phyloP scores from a whole-genome alignment of 352 stramenopile species.

The Globisporangium acanthophoron region DNA sequence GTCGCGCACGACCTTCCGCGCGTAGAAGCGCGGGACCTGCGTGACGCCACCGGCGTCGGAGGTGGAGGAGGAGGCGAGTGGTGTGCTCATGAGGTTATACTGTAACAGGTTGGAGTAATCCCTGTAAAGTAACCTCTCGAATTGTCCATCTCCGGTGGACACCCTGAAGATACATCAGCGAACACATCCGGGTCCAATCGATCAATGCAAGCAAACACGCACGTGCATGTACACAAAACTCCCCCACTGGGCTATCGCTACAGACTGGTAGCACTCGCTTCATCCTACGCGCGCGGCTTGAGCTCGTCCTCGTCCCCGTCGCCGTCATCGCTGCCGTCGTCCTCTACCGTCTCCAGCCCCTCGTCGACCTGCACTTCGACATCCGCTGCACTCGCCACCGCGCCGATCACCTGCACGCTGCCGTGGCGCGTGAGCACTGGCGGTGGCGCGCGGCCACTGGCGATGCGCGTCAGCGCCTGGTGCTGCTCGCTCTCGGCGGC shows the following conservation, averaged over 20 bases:
- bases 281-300: background rate
- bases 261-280: background rate
- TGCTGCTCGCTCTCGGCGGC: slow-evolving; percentile 11
- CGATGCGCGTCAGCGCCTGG: slow-evolving; percentile 22
- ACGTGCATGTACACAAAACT: background rate
- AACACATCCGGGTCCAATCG: background rate
- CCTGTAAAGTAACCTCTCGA: too few relatives aligned
- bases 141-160: too few relatives aligned
- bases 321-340: slow-evolving; percentile 19
- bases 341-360: slow-evolving; percentile 28
- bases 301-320: slow-evolving; percentile 20
- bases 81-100: background rate
- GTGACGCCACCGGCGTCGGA: too few relatives aligned
- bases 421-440: slow-evolving; percentile 55
- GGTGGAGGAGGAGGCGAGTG: too few relatives aligned
- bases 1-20: slow-evolving; percentile 60
- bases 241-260: background rate
- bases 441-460: slow-evolving; percentile 27
- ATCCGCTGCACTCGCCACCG: slow-evolving; percentile 8
- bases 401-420: slow-evolving; percentile 58
- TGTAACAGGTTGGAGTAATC: background rate
- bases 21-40: slow-evolving; percentile 5
- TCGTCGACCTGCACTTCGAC: slow-evolving; percentile 17
- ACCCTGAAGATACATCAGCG: too few relatives aligned
- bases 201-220: background rate